phyloP scores from a whole-genome alignment of 352 stramenopile species.

The Hyaloperonospora brassicae region DNA sequence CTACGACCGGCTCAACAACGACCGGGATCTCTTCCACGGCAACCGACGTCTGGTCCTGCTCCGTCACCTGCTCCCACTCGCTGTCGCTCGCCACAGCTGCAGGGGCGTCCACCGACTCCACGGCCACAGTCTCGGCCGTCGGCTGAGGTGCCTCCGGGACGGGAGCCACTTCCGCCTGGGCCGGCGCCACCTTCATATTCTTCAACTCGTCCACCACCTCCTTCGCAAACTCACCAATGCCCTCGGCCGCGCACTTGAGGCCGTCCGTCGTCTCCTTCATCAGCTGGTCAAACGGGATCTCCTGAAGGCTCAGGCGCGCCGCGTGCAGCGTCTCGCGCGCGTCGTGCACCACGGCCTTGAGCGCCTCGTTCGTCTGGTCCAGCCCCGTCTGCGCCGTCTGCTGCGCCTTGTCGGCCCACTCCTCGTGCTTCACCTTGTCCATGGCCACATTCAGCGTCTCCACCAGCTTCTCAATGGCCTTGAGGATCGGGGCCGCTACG shows the following conservation, averaged over 20 bases:
- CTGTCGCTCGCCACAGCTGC: slow-evolving; percentile 33
- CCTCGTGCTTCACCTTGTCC: slow-evolving; percentile 77
- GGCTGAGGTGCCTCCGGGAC: slow-evolving; percentile 24
- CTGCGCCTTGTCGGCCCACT: slow-evolving; percentile 57
- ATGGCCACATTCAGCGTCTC: slow-evolving; percentile 69
- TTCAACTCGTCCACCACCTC: slow-evolving; percentile 70
- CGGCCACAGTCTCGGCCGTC: slow-evolving; percentile 18
- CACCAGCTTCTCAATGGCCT: slow-evolving; percentile 77
- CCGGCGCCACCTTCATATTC: slow-evolving; percentile 30
- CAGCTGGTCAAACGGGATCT: slow-evolving; percentile 79
- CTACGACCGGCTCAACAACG: slow-evolving; percentile 30
- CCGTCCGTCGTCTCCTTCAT: slow-evolving; percentile 70
- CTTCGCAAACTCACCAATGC: slow-evolving; percentile 67
- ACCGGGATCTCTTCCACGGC: slow-evolving; percentile 28
- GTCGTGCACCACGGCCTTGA: slow-evolving; percentile 50
- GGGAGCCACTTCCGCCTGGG: slow-evolving; percentile 26
- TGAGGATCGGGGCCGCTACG: slow-evolving; percentile 68
- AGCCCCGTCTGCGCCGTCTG: slow-evolving; percentile 43
- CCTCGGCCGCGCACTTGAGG: slow-evolving; percentile 69
- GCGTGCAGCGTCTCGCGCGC: slow-evolving; percentile 45
- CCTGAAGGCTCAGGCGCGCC: slow-evolving; percentile 53
- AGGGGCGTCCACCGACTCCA: slow-evolving; percentile 14
- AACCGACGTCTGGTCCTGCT: slow-evolving; percentile 27
- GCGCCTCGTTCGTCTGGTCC: slow-evolving; percentile 52
- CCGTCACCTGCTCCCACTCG: slow-evolving; percentile 62